phyloP scores from a whole-genome alignment of 2,329 filamentous ascomycete genomes.

The Epichloe gansuensis region DNA sequence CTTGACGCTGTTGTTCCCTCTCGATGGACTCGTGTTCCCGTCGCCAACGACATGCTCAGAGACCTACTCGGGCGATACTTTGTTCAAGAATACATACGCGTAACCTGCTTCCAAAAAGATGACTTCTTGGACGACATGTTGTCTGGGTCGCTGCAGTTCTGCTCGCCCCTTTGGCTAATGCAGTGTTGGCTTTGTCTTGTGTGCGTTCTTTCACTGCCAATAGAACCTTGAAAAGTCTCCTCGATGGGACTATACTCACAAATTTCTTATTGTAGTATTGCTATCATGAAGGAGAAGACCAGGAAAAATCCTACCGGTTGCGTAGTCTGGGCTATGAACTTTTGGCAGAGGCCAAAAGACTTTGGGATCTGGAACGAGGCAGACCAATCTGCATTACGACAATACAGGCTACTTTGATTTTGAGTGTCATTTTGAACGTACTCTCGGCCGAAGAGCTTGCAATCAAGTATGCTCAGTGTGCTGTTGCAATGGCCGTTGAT shows the following conservation, averaged over 20 bases:
- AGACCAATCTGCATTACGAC: conserved; percentile 14
- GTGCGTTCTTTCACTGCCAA: conserved; percentile 8
- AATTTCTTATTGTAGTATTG: not conserved
- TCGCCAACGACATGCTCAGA: not conserved
- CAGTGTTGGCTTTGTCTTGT: not conserved
- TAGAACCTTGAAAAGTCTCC: conserved; percentile 1
- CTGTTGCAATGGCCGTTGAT: not conserved
- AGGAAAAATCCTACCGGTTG: conserved; percentile 16
- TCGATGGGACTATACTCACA: not conserved
- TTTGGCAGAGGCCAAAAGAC: conserved; percentile 19
- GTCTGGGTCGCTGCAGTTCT: not conserved
- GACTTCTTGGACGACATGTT: not conserved
- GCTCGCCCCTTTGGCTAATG: conserved; percentile 1
- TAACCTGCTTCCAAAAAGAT: not conserved
- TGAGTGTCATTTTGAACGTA: conserved; percentile 5
- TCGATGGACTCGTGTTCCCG: not conserved
- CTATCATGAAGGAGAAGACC: conserved; percentile 2
- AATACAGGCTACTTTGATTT: conserved; percentile 17
- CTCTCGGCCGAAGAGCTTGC: not conserved
- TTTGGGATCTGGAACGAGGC: conserved; percentile 18
- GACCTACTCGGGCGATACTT: not conserved
- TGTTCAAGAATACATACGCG: not conserved
- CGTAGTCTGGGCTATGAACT: conserved; percentile 18
- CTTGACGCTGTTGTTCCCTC: not conserved
- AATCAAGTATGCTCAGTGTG: not conserved